Evolutionary conservation across 2,329 filamentous ascomycete genomes (phyloP).

Genomic region (Clarireedia homoeocarpa): DNA sequence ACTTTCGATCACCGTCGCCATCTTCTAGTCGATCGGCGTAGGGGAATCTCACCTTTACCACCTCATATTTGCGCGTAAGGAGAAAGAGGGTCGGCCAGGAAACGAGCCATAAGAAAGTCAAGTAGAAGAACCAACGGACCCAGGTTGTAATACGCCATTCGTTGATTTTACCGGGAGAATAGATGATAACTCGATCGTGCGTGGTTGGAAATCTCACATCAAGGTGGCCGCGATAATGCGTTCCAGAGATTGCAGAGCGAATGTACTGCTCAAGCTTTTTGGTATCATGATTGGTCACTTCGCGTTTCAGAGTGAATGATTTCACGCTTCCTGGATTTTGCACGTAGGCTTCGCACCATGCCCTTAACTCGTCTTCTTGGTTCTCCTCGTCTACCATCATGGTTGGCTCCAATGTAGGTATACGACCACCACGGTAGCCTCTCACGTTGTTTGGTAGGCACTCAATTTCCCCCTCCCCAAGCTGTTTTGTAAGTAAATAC

Average conservation of each 20-base stretch:
- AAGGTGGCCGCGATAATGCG: constrained; percentile 59
- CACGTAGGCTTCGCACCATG: constrained; percentile 63
- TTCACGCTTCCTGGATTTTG: constrained; percentile 50
- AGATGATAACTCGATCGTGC: constrained; percentile 51
- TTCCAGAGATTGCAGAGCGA: constrained; percentile 49
- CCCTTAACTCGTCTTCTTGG: constrained; percentile 7
- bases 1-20: constrained; percentile 12
- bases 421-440: constrained; percentile 54
- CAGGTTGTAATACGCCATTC: constrained; percentile 55
- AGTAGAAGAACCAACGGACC: constrained; percentile 56
- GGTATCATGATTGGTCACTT: constrained; percentile 54
- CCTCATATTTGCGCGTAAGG: constrained; percentile 58
- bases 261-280: constrained; percentile 43
- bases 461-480: constrained; percentile 35
- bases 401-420: constrained; percentile 42
- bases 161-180: constrained; percentile 55
- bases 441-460: constrained; percentile 51
- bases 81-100: constrained; percentile 64
- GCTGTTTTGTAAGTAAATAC: constrained; percentile 44
- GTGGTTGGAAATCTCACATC: constrained; percentile 51
- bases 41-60: constrained; percentile 46
- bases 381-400: constrained; percentile 24
- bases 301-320: constrained; percentile 44
- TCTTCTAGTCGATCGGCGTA: constrained; percentile 17
- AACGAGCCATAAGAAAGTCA: constrained; percentile 61